Evolutionary conservation across 1,139 yeast species (phyloP).

Genomic region (Geotrichum reessii): DNA sequence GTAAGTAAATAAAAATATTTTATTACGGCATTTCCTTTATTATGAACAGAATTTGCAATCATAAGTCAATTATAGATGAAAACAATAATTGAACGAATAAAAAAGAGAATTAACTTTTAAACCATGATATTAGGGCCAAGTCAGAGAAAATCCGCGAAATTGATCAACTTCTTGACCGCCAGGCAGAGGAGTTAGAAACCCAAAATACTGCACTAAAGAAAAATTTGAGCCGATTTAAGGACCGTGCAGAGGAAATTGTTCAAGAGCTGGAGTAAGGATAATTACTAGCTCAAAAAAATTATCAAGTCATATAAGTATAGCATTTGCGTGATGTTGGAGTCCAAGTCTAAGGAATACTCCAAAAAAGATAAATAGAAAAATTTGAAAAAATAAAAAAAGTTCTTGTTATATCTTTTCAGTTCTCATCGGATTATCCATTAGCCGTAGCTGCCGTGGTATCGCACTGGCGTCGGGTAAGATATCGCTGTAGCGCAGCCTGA

Average conservation of each 20-base stretch:
- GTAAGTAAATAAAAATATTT: not conserved
- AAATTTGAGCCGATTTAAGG: constrained; percentile 10
- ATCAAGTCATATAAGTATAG: not conserved
- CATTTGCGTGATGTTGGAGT: not conserved
- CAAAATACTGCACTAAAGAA: constrained; percentile 12
- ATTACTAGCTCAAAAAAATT: not conserved
- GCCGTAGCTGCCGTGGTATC: not conserved
- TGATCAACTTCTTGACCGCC: constrained; percentile 11
- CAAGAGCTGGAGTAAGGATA: constrained; percentile 9
- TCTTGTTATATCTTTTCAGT: not conserved
- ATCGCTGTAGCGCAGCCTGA: constrained; percentile 2
- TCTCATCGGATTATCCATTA: not conserved
- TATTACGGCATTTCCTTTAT: not conserved
- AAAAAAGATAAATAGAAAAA: not conserved
- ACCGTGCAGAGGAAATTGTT: constrained; percentile 15
- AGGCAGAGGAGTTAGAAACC: constrained; percentile 7
- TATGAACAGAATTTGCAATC: not conserved
- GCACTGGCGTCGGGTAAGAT: not conserved
- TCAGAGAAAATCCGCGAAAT: constrained; percentile 11
- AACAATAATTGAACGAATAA: no score
- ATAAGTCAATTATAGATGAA: not conserved
- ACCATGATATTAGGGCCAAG: constrained; percentile 4
- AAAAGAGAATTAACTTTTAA: not conserved
- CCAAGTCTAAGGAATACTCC: not conserved
- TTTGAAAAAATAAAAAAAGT: not conserved